Evolutionary conservation across 192 early-diverging fungal genomes (phyloP).

Genomic region (Podila epigama): DNA sequence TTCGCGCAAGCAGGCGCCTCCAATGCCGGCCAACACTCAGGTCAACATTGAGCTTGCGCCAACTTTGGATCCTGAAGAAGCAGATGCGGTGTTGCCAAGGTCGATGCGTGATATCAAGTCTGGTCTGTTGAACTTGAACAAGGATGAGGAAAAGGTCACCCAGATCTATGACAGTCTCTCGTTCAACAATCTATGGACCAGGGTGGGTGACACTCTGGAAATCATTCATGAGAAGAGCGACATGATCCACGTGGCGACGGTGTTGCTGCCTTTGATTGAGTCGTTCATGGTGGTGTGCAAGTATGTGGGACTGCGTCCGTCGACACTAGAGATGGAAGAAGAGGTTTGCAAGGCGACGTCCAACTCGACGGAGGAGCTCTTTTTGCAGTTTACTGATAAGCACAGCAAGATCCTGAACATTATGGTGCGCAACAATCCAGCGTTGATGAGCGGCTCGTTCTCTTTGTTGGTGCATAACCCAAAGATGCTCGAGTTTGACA

Average conservation of each 20-base stretch:
- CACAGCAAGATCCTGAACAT: constrained; percentile 97
- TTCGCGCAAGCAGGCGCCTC: constrained; percentile 53
- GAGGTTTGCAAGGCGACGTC: constrained; percentile 10
- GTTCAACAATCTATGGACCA: constrained; percentile 79
- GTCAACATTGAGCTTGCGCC: constrained; percentile 53
- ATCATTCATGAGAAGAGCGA: constrained; percentile 79
- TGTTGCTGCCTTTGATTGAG: constrained; percentile 93
- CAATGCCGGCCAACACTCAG: constrained; percentile 50
- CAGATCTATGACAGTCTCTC: constrained; percentile 58
- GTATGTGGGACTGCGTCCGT: constrained; percentile 68
- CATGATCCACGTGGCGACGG: constrained; percentile 89
- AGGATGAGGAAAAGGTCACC: constrained; percentile 59
- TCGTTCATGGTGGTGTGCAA: constrained; percentile 98
- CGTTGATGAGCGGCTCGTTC: constrained; percentile 96
- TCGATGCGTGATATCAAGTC: constrained; percentile 52
- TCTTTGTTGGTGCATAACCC: constrained; percentile 96
- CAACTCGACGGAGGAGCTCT: constrained; percentile 70
- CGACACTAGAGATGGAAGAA: constrained; percentile 49
- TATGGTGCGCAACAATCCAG: constrained; percentile 97
- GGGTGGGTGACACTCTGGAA: constrained; percentile 75
- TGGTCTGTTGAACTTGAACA: constrained; percentile 24
- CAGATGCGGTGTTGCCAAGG: constrained; percentile 38
- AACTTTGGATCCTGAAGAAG: constrained; percentile 51
- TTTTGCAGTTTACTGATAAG: constrained; percentile 89
- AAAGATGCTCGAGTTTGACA: constrained; percentile 98